phyloP scores from a whole-genome alignment of 441 rosid species.

The Bruguiera hainesii region DNA sequence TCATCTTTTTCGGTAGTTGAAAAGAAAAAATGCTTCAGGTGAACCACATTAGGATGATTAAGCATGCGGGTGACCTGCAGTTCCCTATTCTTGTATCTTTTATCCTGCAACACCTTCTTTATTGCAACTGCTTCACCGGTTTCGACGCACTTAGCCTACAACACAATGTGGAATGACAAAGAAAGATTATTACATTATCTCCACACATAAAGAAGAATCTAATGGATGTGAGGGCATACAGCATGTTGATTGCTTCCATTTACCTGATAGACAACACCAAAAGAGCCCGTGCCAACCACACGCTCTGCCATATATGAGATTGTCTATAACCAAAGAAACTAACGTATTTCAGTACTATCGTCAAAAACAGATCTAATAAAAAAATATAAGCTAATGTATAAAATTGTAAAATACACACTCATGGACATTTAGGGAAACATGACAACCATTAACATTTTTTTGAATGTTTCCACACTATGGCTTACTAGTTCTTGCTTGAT shows the following conservation, averaged over 20 bases:
- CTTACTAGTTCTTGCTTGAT: too few relatives aligned
- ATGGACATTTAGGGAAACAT: background rate
- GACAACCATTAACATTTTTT: background rate
- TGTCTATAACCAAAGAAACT: constrained; percentile 40
- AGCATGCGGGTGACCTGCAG: constrained; percentile 74
- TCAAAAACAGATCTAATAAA: background rate
- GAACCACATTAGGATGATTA: constrained; percentile 73
- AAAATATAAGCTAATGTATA: background rate
- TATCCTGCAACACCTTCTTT: constrained; percentile 91
- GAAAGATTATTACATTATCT: constrained; percentile 4
- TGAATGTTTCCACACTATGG: background rate
- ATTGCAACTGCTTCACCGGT: constrained; percentile 79
- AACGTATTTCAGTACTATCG: background rate
- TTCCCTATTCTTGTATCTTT: constrained; percentile 92
- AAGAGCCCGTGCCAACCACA: constrained; percentile 83
- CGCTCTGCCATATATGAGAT: constrained; percentile 89
- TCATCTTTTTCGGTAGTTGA: constrained; percentile 75
- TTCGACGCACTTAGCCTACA: constrained; percentile 84
- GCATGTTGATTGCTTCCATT: constrained; percentile 23
- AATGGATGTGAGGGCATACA: background rate
- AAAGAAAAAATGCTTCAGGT: constrained; percentile 72
- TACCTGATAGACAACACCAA: constrained; percentile 93
- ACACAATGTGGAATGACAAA: constrained; percentile 11
- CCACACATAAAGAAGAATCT: background rate
- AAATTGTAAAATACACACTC: background rate